These are phyloP conservation scores for Obelidium mucronatum DNA, from an alignment of 192 early-diverging fungal species.

Conservation along the genomic window DNA sequence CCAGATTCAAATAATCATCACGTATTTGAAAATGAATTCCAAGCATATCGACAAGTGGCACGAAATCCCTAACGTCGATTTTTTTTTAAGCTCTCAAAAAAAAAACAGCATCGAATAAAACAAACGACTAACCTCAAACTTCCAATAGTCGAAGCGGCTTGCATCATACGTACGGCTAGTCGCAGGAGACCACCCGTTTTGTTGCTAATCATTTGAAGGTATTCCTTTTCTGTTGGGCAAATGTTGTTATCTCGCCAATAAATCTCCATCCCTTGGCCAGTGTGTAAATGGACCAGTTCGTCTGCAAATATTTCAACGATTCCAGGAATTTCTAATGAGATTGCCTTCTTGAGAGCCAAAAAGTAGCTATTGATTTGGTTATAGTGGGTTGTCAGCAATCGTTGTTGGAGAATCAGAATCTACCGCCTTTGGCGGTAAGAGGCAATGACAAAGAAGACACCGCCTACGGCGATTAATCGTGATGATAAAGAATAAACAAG, in stretches of 20 bases:
- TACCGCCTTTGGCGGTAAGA: neutral
- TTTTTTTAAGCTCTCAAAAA: too few species aligned
- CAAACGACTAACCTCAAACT: neutral
- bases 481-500: conserved; percentile 18
- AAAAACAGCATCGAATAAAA: too few species aligned
- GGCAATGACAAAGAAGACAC: neutral
- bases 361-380: too few species aligned
- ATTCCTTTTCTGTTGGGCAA: conserved; percentile 93
- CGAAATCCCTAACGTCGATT: conserved; percentile 83
- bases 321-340: conserved; percentile 67
- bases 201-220: conserved; percentile 93
- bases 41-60: conserved; percentile 81
- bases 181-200: conserved; percentile 98
- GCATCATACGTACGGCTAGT: conserved; percentile 94
- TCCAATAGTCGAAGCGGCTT: conserved; percentile 44
- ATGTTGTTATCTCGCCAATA: conserved; percentile 92
- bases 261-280: conserved; percentile 98
- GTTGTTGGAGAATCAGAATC: neutral
- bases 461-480: neutral
- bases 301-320: conserved; percentile 89
- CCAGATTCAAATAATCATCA: conserved; percentile 96
- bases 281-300: conserved; percentile 90
- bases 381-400: conserved; percentile 11
- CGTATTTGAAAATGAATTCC: conserved; percentile 97
- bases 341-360: conserved; percentile 81